Conservation (phyloP, 345 rosid genomes). For the Pugionium dolabratum region DNA sequence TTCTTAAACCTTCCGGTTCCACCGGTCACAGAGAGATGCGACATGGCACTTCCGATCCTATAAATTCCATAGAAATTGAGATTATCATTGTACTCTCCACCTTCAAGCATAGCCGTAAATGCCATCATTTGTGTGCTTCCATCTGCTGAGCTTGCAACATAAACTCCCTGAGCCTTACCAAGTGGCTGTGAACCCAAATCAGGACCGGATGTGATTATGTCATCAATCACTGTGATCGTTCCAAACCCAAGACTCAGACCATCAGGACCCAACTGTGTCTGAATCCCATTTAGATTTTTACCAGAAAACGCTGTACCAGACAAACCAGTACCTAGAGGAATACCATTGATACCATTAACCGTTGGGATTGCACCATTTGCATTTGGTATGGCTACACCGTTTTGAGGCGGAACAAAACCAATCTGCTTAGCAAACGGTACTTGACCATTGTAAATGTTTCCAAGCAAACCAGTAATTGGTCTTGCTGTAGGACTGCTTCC, state of each 20-base stretch:
- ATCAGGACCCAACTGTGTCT: slow-evolving; percentile 80
- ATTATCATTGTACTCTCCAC: slow-evolving; percentile 85
- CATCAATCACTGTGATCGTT: slow-evolving; percentile 85
- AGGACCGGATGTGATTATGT: slow-evolving; percentile 71
- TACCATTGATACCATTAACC: slow-evolving; percentile 71
- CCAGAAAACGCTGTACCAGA: slow-evolving; percentile 62
- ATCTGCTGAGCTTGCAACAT: slow-evolving; percentile 80
- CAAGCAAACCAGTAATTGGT: slow-evolving; percentile 91
- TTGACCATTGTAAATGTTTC: slow-evolving; percentile 90
- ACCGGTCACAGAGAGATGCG: slow-evolving; percentile 79
- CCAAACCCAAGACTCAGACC: slow-evolving; percentile 88
- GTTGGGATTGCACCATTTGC: slow-evolving; percentile 90
- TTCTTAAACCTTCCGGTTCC: slow-evolving; percentile 85
- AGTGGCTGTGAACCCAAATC: slow-evolving; percentile 72
- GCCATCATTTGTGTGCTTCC: slow-evolving; percentile 95
- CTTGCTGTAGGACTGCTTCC: slow-evolving; percentile 89
- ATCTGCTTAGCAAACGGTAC: slow-evolving; percentile 89
- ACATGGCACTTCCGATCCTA: slow-evolving; percentile 67
- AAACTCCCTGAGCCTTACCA: slow-evolving; percentile 92
- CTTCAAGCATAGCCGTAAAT: slow-evolving; percentile 89
- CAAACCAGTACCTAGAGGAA: slow-evolving; percentile 90
- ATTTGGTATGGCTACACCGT: slow-evolving; percentile 76
- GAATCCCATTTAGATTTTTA: slow-evolving; percentile 56
- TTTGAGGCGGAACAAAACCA: slow-evolving; percentile 69
- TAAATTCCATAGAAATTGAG: slow-evolving; percentile 86